Evolutionary conservation across 495 filamentous ascomycete genomes (phyloP).

Genomic region (Tricharina praecox): DNA sequence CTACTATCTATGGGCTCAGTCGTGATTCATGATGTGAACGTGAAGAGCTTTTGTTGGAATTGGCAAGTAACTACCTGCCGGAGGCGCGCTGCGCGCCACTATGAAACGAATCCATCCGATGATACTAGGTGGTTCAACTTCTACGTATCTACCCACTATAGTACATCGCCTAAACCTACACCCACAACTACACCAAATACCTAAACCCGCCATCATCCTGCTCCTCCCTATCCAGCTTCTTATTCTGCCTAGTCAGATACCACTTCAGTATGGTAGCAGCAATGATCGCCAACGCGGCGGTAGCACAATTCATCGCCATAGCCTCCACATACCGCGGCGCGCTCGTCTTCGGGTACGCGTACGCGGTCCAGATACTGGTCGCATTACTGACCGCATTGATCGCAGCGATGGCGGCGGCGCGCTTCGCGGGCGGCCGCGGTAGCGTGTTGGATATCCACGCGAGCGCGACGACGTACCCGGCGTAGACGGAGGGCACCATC

Average conservation of each 20-base stretch:
- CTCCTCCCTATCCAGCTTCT: conserved; percentile 35
- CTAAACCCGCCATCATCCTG: neutral
- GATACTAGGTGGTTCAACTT: too few species aligned
- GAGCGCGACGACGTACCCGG: conserved; percentile 56
- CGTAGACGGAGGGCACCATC: conserved; percentile 50
- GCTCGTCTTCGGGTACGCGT: conserved; percentile 46
- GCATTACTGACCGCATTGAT: conserved; percentile 70
- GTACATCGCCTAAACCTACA: too few species aligned
- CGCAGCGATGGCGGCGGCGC: conserved; percentile 61
- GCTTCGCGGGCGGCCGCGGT: conserved; percentile 69
- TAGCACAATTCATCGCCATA: conserved; percentile 58
- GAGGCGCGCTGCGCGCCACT: too few species aligned
- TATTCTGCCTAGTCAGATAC: conserved; percentile 52
- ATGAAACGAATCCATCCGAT: too few species aligned
- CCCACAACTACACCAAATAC: too few species aligned
- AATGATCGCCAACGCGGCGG: conserved; percentile 46
- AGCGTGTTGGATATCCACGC: conserved; percentile 68
- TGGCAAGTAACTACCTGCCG: too few species aligned
- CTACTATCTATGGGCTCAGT: too few species aligned
- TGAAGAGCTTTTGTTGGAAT: too few species aligned
- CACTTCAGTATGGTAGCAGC: conserved; percentile 47
- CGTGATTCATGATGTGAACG: too few species aligned
- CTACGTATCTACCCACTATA: too few species aligned
- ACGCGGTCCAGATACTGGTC: conserved; percentile 57
- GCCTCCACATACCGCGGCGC: conserved; percentile 42